A percentile compares a stretch with the other conserved stretches of the same genome.
phyloP scores from a whole-genome alignment of 2,329 filamentous ascomycete species.

The Venturia nashicola region DNA sequence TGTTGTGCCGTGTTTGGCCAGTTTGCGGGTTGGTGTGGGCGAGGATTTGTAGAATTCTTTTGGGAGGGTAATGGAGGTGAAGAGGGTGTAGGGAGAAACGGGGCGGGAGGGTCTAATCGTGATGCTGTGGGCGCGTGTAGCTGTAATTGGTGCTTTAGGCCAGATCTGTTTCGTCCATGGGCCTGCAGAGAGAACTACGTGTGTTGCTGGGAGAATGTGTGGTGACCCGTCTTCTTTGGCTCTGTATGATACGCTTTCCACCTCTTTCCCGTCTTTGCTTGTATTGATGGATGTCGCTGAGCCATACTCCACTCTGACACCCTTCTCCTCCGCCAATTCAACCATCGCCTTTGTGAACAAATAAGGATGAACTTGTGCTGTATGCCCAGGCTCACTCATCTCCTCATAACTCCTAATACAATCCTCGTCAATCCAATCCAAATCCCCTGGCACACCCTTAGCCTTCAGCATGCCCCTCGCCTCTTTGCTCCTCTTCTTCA shows the following conservation, averaged over 20 bases:
- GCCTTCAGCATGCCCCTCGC: constrained; percentile 39
- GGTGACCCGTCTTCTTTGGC: constrained; percentile 37
- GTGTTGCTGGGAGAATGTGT: constrained; percentile 40
- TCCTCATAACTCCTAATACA: constrained; percentile 59
- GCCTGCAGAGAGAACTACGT: constrained; percentile 48
- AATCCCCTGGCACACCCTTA: constrained; percentile 56
- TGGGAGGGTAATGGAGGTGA: constrained; percentile 74
- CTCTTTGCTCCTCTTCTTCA: constrained; percentile 42
- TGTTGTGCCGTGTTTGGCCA: neutral
- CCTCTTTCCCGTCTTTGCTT: constrained; percentile 27
- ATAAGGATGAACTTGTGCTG: constrained; percentile 86
- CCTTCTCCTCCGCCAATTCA: constrained; percentile 52
- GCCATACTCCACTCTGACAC: constrained; percentile 49
- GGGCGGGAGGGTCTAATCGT: constrained; percentile 45
- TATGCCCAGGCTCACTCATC: constrained; percentile 72
- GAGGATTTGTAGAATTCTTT: constrained; percentile 45
- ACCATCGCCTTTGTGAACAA: constrained; percentile 82
- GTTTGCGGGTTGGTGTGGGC: constrained; percentile 23
- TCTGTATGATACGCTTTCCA: constrained; percentile 52
- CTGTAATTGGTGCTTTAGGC: constrained; percentile 44
- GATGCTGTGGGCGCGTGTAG: constrained; percentile 50
- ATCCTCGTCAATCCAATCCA: constrained; percentile 65
- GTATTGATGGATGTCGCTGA: constrained; percentile 57
- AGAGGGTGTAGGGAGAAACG: constrained; percentile 65
- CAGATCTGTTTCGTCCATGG: constrained; percentile 47